phyloP scores from a whole-genome alignment of 805 yeast species.

The Candida chilensis region DNA sequence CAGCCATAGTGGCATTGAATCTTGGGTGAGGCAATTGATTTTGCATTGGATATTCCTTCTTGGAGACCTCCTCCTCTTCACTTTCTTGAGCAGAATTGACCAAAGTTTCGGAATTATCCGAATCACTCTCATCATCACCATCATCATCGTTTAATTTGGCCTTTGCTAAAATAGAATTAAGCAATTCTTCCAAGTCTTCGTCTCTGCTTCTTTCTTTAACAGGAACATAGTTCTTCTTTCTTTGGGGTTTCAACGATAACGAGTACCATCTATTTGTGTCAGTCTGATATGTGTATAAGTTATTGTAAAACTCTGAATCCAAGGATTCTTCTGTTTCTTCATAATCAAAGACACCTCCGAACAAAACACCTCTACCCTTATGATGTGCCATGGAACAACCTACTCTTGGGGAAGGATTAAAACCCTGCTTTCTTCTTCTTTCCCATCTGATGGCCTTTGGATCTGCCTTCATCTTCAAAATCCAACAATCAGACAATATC shows the following conservation, averaged over 20 bases:
- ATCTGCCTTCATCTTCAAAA: slow-evolving; percentile 78
- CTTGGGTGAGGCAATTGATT: slow-evolving; percentile 77
- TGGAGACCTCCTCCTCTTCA: slow-evolving; percentile 25
- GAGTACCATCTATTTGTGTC: slow-evolving; percentile 88
- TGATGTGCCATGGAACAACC: slow-evolving; percentile 88
- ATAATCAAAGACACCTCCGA: slow-evolving; percentile 93
- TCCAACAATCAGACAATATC: slow-evolving; percentile 80
- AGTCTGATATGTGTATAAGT: slow-evolving; percentile 70
- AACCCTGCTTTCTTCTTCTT: slow-evolving; percentile 81
- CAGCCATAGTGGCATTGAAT: slow-evolving; percentile 80
- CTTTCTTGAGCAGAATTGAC: slow-evolving; percentile 2
- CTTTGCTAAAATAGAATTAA: slow-evolving; percentile 64
- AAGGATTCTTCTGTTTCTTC: slow-evolving; percentile 93
- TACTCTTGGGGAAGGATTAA: slow-evolving; percentile 88
- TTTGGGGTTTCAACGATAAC: slow-evolving; percentile 50
- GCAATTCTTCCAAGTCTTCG: slow-evolving; percentile 72
- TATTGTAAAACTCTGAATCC: slow-evolving; percentile 78
- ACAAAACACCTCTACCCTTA: slow-evolving; percentile 84
- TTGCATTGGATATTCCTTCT: slow-evolving; percentile 45
- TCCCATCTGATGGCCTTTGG: slow-evolving; percentile 77
- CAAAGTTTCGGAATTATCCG: slow-evolving; percentile 9
- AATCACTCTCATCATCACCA: slow-evolving; percentile 25
- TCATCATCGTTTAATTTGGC: slow-evolving; percentile 59
- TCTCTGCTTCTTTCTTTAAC: slow-evolving; percentile 51
- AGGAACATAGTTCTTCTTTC: slow-evolving; percentile 33